Evolutionary conservation across 2,329 filamentous ascomycete genomes (phyloP).

Genomic region (Xylariales sp.): DNA sequence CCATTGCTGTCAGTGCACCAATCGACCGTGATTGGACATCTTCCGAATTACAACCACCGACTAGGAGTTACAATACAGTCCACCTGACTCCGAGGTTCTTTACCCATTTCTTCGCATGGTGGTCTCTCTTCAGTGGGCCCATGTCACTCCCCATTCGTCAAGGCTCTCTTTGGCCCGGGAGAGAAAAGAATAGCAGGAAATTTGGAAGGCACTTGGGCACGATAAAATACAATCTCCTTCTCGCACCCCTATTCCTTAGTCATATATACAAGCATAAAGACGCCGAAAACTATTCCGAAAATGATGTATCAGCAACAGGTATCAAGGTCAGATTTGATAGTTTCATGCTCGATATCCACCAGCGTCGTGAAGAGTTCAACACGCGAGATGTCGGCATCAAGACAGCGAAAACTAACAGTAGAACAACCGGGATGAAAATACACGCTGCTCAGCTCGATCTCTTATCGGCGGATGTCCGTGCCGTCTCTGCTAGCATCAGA

Average conservation of each 20-base stretch:
- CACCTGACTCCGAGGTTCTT: slow-evolving; percentile 96
- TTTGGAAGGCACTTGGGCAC: slow-evolving; percentile 97
- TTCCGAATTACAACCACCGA: slow-evolving; percentile 76
- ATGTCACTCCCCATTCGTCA: slow-evolving; percentile 96
- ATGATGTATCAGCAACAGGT: slow-evolving; percentile 88
- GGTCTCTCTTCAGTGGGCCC: slow-evolving; percentile 93
- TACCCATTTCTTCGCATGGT: slow-evolving; percentile 98
- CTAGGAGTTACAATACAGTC: slow-evolving; percentile 91
- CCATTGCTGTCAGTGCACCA: slow-evolving; percentile 88
- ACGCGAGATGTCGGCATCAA: slow-evolving; percentile 81
- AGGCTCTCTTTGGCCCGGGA: slow-evolving; percentile 87
- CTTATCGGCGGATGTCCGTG: slow-evolving; percentile 89
- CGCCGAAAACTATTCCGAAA: slow-evolving; percentile 82
- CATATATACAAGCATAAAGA: slow-evolving; percentile 99
- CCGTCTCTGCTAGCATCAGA: slow-evolving; percentile 89
- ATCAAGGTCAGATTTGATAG: slow-evolving; percentile 95
- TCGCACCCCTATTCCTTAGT: slow-evolving; percentile 93
- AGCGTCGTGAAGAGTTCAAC: slow-evolving; percentile 90
- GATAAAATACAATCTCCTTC: slow-evolving; percentile 94
- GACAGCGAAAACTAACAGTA: slow-evolving; percentile 78
- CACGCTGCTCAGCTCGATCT: slow-evolving; percentile 95
- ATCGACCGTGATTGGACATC: slow-evolving; percentile 87
- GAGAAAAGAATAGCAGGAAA: slow-evolving; percentile 98
- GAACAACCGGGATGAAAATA: slow-evolving; percentile 93
- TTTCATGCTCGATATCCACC: slow-evolving; percentile 96